Evolutionary conservation across 208 protist species (phyloP), one percentile per base, ranked within the genome.

Genomic region (Acanthamoeba castellanii): DNA sequence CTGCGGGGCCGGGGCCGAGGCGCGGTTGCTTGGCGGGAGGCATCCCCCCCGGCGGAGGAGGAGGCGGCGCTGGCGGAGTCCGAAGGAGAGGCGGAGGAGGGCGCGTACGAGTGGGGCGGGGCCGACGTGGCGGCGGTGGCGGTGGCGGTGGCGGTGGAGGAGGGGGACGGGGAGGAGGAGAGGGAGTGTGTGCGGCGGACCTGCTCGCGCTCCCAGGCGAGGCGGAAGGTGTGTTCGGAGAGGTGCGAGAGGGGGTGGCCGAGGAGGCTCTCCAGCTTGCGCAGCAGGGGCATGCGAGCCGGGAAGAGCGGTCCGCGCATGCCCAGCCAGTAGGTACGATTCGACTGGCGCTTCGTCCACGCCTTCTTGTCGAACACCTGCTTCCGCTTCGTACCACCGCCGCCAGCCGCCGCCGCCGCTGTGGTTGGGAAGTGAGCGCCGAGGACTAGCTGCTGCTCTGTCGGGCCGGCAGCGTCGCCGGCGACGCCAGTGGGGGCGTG

Each of bases 291-390:
- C 30, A 27, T 7, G 32, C 37, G 25, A 3, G 68, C 68, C 20
- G 68, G 68, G 32, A 74, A 74, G 68, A 74, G 68, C n/a, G 68
- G 68, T 27, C 68, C 68, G 68, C 68, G 68, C 68, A 74, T 74
- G 18, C 68, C 68, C 68, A 74, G 68, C 68, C 68, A 74, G 68
- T 74, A 74, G 68, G 68, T 74, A 4, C 68, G 68, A 16, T 74
- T 74, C 20, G 68, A 74, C 30, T 74, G 68, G 7, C 68, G 68
- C 68, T 74, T 74, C n/a, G 68, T 74, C 68, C 68, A 74, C 25
- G 68, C 32, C 68, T 74, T 74, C 68, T 74, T 74, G 32, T 74
- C 68, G 68, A 74, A 74, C 68, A 14, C 18, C 32, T 74, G 68
- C n/a, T 74, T 74, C 20, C 68, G 68, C 68, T 74, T 74, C n/a